A percentile compares a stretch with the other conserved stretches of the same genome.
Evolutionary conservation across 2,329 filamentous ascomycete genomes (phyloP).

Genomic region (Colletotrichum sp.): DNA sequence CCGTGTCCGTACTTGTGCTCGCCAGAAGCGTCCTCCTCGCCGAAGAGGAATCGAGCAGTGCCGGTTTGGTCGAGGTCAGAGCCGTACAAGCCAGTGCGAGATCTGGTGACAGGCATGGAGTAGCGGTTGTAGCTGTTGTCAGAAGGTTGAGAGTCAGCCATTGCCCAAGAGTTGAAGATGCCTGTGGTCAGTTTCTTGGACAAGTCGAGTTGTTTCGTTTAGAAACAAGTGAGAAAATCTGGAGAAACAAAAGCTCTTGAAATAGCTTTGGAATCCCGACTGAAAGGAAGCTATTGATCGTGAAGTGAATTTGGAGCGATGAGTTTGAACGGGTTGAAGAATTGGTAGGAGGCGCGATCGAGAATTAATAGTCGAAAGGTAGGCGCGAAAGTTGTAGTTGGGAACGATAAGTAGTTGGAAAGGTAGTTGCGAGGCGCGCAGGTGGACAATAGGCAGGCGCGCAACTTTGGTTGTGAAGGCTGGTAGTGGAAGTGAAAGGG

Average conservation of each 20-base stretch:
- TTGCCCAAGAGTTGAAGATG: not conserved
- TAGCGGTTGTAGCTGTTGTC: slow-evolving; percentile 79
- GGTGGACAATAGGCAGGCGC: not conserved
- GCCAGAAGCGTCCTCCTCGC: slow-evolving; percentile 74
- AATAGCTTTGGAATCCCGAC: not conserved
- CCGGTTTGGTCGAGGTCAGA: slow-evolving; percentile 81
- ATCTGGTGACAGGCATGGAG: slow-evolving; percentile 86
- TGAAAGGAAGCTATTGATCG: not conserved
- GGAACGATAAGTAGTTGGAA: not conserved
- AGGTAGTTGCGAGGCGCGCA: not conserved
- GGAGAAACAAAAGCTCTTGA: not conserved
- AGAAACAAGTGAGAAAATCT: not conserved
- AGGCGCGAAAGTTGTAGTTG: not conserved
- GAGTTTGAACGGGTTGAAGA: not conserved
- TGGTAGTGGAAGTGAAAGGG: not conserved
- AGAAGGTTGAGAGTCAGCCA: slow-evolving; percentile 22
- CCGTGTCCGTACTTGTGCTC: slow-evolving; percentile 74
- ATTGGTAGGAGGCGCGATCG: not conserved
- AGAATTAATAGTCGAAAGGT: not conserved
- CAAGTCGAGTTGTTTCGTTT: not conserved
- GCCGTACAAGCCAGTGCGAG: slow-evolving; percentile 71
- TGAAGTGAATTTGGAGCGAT: not conserved
- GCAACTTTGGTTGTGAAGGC: not conserved
- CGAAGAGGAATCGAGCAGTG: slow-evolving; percentile 85
- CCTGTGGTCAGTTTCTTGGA: not conserved